Evolutionary conservation across 2,329 filamentous ascomycete genomes (phyloP), one percentile per base, ranked within the genome.

Genomic region (Clonostachys rosea): DNA sequence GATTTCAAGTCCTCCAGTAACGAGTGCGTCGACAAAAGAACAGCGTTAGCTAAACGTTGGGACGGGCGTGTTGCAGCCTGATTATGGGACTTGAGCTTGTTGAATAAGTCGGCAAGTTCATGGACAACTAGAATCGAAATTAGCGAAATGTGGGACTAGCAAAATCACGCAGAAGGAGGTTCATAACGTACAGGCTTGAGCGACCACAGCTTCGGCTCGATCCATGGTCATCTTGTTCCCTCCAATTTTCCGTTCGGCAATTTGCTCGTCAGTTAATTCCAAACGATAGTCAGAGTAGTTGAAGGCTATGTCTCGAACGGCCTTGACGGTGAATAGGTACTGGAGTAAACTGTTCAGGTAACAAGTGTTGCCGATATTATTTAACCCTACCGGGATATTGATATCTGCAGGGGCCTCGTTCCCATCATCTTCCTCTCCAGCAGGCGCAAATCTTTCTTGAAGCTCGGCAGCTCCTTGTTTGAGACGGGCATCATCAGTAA

Each of bases 341-440:
- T 99, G 94, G 10, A 99, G 75, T 43, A 99, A 79, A 67, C 92
- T 97, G 71, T 99, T 99, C 47, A 99, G 76, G 59, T 99, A 99
- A 64, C 94, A 99, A 0, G 95, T 99, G 59, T 99, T 99, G 49
- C 94, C 91, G 48, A 97, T 95, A 56, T 97, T 99, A 52, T 84
- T 80, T 6, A 97, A 76, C 0, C 94, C 94, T 18, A 95, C 88
- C 1, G 94, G 94, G 64, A 89, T 83, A 33, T 79, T 73, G 42
- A 68, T 57, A 47, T 71, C 59, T 13, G 60, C 59, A 4, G 57
- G 47, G 41, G 50, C 43, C 20, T 49, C 50, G 24, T 50, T 43
- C 34, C 24, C 24, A 10, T 30, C 24, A 30, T 20, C 42, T 33
- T 30, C 30, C 13, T 43, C 42, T 40, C 35, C 48, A 34, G 41